Base-by-base conservation (phyloP, 192 early-diverging fungal genomes). In the Coemansia sp. region DNA sequence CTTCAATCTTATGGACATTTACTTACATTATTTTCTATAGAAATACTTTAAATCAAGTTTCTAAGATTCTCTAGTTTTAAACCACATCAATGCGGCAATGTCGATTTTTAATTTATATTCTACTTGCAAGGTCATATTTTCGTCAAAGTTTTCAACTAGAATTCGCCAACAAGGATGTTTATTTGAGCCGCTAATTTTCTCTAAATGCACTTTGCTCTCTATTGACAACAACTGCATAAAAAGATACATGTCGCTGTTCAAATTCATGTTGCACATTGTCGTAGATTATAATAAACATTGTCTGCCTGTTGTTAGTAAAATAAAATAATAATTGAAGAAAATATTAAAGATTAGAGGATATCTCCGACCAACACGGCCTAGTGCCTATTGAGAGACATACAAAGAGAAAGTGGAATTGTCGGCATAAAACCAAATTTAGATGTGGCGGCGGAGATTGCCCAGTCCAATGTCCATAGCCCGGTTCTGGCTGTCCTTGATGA, bases 381-480 rank as follows among this genome's bases (percentile, higher is more conserved):
- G 34, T 9, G 10, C 10, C 34, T 38, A 38, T 38, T 9, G 27
- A 41, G 49, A 48, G 28, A 27, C 22, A 23, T 49, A 24, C 6
- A 49, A 21, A 56, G 18, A 27, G 52, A 58, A 0, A 49, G 19
- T 16, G 10, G 16, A 7, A 9, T 25, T 49, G 7, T 25, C 26
- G 24, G 10, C 48, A 38, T 7, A 38, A 9, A 9, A 9, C 1
- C 34, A 9, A 9, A 38, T 7, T 51, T 73, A 79, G 19, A 63
- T 55, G 56, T 65, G 64, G 56, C 71, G 71, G 30, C 67, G 70
- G 60, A 79, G 70, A 31, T 73, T 79, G 9, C 76, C 76, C 38
- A 69, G 22, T 19, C 76, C 76, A 66, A 79, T 73, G 64, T 79
- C 73, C 22, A 73, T 69, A 53, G 76, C 76, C 5, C 76, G 76